Evolutionary conservation across 2,329 filamentous ascomycete genomes (phyloP).

Genomic region (Hypomyces rosellus): DNA sequence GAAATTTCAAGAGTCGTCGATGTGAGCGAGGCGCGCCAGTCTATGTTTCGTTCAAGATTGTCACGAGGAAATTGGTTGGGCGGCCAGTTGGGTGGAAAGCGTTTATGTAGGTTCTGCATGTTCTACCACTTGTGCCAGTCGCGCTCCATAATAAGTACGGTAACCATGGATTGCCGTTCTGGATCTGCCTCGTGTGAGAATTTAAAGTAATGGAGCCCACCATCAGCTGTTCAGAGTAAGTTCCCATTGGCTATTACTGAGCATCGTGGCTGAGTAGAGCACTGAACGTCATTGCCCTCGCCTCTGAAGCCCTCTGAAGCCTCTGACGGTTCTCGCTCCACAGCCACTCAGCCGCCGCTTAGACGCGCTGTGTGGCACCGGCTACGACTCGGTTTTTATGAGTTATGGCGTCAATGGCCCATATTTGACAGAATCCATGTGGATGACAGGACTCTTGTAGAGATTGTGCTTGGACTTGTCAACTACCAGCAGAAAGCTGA

Average conservation of each 20-base stretch:
- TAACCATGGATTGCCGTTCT: neutral
- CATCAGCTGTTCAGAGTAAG: neutral
- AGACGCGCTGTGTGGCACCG: neutral
- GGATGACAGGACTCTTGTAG: no score
- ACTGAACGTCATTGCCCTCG: neutral
- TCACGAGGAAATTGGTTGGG: no score
- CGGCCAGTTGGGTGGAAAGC: no score
- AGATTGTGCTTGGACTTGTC: no score
- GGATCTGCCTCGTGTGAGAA: constrained; percentile 9
- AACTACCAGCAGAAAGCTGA: no score
- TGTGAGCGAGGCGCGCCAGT: no score
- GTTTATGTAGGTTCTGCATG: neutral
- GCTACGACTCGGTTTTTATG: no score
- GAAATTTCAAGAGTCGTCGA: neutral
- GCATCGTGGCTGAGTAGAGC: constrained; percentile 7
- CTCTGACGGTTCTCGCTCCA: neutral
- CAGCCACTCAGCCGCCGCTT: neutral
- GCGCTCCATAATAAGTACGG: no score
- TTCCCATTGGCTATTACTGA: constrained; percentile 2
- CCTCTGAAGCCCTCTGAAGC: neutral
- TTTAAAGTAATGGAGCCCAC: constrained; percentile 4
- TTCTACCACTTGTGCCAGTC: no score
- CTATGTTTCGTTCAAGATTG: no score
- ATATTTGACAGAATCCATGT: no score
- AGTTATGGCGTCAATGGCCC: no score